Base-by-base conservation (phyloP, 306 rosid genomes). In the Styphnolobium japonicum region DNA sequence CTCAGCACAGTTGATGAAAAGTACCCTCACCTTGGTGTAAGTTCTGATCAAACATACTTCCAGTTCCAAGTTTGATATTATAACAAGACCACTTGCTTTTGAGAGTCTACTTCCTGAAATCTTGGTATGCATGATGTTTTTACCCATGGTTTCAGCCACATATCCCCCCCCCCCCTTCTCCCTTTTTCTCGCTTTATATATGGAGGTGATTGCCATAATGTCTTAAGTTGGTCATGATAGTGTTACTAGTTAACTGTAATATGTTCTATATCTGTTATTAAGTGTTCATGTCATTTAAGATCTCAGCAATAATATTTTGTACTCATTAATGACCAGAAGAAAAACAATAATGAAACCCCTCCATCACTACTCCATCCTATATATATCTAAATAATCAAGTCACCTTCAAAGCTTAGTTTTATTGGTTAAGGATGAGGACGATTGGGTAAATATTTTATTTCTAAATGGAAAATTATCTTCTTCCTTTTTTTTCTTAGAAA, bases 1-100 rank as follows among this genome's bases (percentile, higher is more conserved):
- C 76, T 18, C 53, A 31, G 73, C 73, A 63, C 51, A 64, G 73
- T 71, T 36, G 85, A 84, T 52, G 86, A 82, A 10, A 87, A 85
- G 61, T 10, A 19, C 86, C 77, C 75, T 84, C 82, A 43, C 61
- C 40, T 57, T 77, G 82, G 65, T 56, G 97, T 92, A 83, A 86
- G 94, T 81, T 85, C 57, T 68, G 42, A 29, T 66, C 23, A 16
- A 22, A 27, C 19, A 60, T 49, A 4, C 8, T 65, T 39, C 22
- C 18, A 52, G 42, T 43, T 71, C 62, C 12, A 15, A 34, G 31
- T 43, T 70, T 69, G 33, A 31, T 77, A 34, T 49, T 65, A 14
- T 14, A 16, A 74, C 39, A 42, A 43, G 15, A 51, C 16, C 29
- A 27, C 46, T 45, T 43, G 64, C 31, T 60, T 27, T 69, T 22